Conservation (phyloP, 2,329 filamentous ascomycete genomes). For the Cryphonectria japonica region DNA sequence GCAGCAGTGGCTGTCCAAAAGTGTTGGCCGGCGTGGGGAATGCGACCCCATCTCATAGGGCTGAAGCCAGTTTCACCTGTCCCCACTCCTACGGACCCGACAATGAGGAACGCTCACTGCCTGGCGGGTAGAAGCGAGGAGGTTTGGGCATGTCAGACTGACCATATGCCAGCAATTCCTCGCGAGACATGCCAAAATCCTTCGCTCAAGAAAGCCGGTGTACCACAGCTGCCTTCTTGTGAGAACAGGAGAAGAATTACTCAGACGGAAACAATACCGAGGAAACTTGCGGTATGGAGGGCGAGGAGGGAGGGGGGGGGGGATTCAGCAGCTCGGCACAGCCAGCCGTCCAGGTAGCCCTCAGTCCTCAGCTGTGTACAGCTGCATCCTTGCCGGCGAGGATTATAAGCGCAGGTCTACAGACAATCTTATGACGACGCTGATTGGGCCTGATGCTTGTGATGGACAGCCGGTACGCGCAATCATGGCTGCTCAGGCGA, state of each 20-base stretch:
- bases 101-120: slow-evolving; percentile 22
- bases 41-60: slow-evolving; percentile 24
- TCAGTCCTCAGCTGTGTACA: not conserved
- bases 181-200: not conserved
- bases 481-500: not conserved
- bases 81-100: slow-evolving; percentile 26
- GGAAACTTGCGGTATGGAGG: not conserved
- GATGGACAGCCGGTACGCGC: not conserved
- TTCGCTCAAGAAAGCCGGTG: not conserved
- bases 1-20: slow-evolving; percentile 10
- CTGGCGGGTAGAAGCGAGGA: slow-evolving; percentile 12
- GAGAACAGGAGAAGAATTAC: not conserved
- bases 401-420: not conserved
- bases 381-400: not conserved
- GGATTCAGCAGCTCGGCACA: not conserved
- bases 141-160: slow-evolving; percentile 1
- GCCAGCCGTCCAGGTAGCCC: not conserved
- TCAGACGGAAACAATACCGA: not conserved
- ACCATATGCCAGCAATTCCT: not conserved
- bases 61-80: slow-evolving; percentile 23
- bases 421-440: not conserved
- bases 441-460: not conserved
- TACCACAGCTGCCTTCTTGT: not conserved
- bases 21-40: slow-evolving; percentile 19
- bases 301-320: not conserved